Evolutionary conservation across 441 rosid species (phyloP).

Genomic region (Biscutella laevigata): DNA sequence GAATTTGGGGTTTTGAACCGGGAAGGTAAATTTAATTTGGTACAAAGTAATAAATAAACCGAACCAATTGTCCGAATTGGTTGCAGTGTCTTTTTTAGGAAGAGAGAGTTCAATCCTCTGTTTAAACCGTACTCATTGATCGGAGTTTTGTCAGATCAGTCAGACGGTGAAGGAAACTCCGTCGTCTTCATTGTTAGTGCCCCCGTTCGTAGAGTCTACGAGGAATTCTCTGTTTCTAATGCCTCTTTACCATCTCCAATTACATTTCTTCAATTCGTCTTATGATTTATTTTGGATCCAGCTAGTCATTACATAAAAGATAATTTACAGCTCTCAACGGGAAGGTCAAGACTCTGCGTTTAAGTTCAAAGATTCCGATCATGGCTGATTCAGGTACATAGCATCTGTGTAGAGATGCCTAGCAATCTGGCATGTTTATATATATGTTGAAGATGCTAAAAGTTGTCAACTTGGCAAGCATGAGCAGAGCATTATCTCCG

Average conservation of each 20-base stretch:
- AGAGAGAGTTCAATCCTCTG: no score
- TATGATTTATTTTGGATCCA: constrained; percentile 4
- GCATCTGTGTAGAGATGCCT: background rate
- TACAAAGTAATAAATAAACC: constrained; percentile 3
- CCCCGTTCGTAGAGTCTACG: no score
- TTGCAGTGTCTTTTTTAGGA: no score
- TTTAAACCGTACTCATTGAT: no score
- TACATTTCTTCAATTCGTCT: background rate
- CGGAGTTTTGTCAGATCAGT: background rate
- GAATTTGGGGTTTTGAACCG: constrained; percentile 9
- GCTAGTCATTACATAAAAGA: background rate
- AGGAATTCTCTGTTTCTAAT: no score
- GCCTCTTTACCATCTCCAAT: background rate
- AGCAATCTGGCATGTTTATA: constrained; percentile 1
- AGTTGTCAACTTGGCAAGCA: no score
- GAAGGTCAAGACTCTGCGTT: constrained; percentile 34
- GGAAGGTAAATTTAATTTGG: constrained; percentile 7
- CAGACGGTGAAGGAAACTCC: constrained; percentile 23
- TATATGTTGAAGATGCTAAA: background rate
- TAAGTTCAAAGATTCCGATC: constrained; percentile 41
- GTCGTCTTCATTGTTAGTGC: no score
- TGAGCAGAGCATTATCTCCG: background rate
- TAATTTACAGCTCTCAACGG: constrained; percentile 29
- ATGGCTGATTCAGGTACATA: constrained; percentile 53
- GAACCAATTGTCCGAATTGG: no score